Evolutionary conservation across 2,329 filamentous ascomycete genomes (phyloP), one percentile per base, ranked within the genome.

Genomic region (Rhinocladiella similis): DNA sequence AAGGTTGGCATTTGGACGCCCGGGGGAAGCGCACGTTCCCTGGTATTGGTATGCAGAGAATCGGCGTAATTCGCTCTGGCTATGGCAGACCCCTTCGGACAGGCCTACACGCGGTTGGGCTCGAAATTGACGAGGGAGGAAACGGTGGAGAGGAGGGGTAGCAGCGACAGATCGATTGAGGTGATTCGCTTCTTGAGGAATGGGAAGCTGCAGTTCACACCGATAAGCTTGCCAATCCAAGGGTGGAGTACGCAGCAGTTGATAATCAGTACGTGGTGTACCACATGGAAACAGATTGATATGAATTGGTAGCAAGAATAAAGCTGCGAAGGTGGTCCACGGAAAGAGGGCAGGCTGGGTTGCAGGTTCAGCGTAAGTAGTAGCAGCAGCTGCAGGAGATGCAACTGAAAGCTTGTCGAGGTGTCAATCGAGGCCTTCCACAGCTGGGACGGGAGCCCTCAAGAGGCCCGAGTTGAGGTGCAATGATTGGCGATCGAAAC

Each of bases 1-100:
- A 97, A 84, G 75, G 85, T 90, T 86, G 92, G 94, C 94, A 99
- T 97, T 75, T 57, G 53, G 56, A 51, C 50, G 51, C 36, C 46
- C 53, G 47, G 48, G 54, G 56, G 57, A 57, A 58, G 61, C 57
- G 61, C 61, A 58, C 56, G 54, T 61, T 60, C 61, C 61, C 49
- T 38, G 16, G 22, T 47, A 41, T 33, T 57, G 54, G 56, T 58
- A 62, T 59, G 47, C 47, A 51, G 61, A 57, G 43, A 57, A 59
- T 33, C 50, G 48, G 49, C 25, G 39, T 46, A 43, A 42, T 57
- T 41, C 25, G 19, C 22, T 52, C 35, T 29, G 25, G 54, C 57
- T 47, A 50, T 59, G 47, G 47, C 43, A 59, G 45, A 48, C 56
- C 52, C 56, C 49, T 54, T 55, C 49, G 51, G 25, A 59, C 25